phyloP scores from a whole-genome alignment of 2,329 filamentous ascomycete species.

The Aureobasidium vineae region DNA sequence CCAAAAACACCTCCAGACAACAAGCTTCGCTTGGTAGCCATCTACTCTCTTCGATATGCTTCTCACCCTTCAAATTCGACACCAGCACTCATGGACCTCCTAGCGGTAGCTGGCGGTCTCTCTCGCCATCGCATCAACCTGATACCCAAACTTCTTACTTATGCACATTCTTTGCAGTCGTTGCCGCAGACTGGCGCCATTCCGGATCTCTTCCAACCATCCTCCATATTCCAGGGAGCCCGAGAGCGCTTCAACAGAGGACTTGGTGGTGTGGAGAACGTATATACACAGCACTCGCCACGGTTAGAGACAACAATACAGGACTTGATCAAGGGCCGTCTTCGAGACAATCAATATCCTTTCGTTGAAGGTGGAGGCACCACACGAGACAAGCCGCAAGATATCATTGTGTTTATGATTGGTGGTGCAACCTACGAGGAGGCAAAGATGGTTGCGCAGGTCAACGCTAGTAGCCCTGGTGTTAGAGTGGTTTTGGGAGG shows the following conservation, averaged over 20 bases:
- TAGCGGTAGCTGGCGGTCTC: constrained; percentile 79
- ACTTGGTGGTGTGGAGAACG: constrained; percentile 95
- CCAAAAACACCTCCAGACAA: constrained; percentile 73
- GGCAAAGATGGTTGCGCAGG: constrained; percentile 90
- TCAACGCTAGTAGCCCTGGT: constrained; percentile 88
- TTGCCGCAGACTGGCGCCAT: constrained; percentile 65
- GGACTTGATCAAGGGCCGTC: constrained; percentile 85
- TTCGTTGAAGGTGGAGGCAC: constrained; percentile 86
- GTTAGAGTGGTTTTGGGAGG: constrained; percentile 86
- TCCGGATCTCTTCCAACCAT: constrained; percentile 86
- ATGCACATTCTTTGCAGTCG: constrained; percentile 82
- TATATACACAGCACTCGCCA: constrained; percentile 96
- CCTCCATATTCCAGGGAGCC: constrained; percentile 86
- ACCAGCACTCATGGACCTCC: constrained; percentile 79
- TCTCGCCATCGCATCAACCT: constrained; percentile 72
- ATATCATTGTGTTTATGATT: constrained; percentile 91
- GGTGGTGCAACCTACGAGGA: constrained; percentile 96
- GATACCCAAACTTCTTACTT: constrained; percentile 77
- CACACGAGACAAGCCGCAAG: constrained; percentile 92
- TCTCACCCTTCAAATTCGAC: constrained; percentile 82
- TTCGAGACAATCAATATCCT: constrained; percentile 85
- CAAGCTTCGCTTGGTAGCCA: constrained; percentile 84
- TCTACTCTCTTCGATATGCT: constrained; percentile 93
- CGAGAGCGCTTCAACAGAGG: constrained; percentile 81
- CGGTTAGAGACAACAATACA: constrained; percentile 83